These are phyloP conservation scores for Sordariomycetes sp. DNA, from an alignment of 2,329 filamentous ascomycete genomes.

Conservation along the genomic window DNA sequence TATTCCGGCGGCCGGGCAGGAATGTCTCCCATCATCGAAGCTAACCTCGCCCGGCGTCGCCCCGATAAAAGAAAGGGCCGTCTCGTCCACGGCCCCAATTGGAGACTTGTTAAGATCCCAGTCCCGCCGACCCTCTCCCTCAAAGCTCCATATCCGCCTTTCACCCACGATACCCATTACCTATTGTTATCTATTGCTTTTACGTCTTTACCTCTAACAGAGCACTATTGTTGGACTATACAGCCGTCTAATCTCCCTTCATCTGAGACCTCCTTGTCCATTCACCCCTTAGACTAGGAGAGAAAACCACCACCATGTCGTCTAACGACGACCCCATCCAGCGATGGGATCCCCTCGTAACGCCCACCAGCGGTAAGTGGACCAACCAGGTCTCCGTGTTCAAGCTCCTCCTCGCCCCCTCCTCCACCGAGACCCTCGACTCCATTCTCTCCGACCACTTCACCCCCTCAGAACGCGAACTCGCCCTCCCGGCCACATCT, in stretches of 20 bases:
- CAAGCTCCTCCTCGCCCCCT: background rate
- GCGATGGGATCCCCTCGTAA: background rate
- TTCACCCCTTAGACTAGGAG: background rate
- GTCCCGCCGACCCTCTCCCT: too few species aligned
- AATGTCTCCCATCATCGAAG: too few species aligned
- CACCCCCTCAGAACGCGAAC: slow-evolving; percentile 14
- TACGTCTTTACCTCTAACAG: too few species aligned
- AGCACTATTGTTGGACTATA: background rate
- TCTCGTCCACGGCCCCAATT: too few species aligned
- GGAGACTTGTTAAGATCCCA: too few species aligned
- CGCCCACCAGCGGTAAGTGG: background rate
- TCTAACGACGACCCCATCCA: background rate
- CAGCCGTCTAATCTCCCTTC: background rate
- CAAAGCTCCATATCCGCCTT: too few species aligned
- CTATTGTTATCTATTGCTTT: too few species aligned
- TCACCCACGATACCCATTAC: too few species aligned
- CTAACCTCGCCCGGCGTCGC: too few species aligned
- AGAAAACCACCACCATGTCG: background rate
- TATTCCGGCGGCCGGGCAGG: too few species aligned
- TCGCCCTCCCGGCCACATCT: slow-evolving; percentile 15
- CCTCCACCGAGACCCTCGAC: background rate
- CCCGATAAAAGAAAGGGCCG: too few species aligned
- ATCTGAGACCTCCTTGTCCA: background rate
- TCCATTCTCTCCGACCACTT: slow-evolving; percentile 17
- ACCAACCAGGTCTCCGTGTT: background rate